Conservation (phyloP, 2,329 filamentous ascomycete species). For the Trichoderma lentiforme region DNA sequence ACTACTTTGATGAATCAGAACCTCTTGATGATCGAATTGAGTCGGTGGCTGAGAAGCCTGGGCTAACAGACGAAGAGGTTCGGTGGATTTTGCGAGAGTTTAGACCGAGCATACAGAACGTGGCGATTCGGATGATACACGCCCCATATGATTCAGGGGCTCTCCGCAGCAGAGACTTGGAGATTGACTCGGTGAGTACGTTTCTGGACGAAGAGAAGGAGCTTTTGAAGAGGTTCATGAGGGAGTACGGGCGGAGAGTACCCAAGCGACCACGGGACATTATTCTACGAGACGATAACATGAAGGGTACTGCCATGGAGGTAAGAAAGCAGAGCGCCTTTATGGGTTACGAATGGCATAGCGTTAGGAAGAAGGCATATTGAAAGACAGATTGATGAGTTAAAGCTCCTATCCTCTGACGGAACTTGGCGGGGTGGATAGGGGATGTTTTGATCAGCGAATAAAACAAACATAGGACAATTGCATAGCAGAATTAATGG, state of each 20-base stretch:
- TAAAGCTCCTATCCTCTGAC: neutral
- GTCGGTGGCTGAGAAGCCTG: slow-evolving; percentile 38
- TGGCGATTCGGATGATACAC: slow-evolving; percentile 45
- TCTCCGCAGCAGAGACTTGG: slow-evolving; percentile 47
- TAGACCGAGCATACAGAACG: slow-evolving; percentile 39
- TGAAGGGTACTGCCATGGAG: slow-evolving; percentile 67
- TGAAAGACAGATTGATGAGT: slow-evolving; percentile 14
- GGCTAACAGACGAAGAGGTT: slow-evolving; percentile 32
- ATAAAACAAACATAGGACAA: neutral
- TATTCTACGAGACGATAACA: slow-evolving; percentile 68
- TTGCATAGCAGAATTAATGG: neutral
- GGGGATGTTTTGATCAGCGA: neutral
- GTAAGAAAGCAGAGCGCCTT: slow-evolving; percentile 81
- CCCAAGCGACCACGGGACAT: slow-evolving; percentile 81
- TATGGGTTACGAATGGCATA: slow-evolving; percentile 81
- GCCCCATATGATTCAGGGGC: slow-evolving; percentile 47
- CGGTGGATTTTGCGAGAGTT: slow-evolving; percentile 37
- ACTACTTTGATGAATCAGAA: slow-evolving; percentile 85
- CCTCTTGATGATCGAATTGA: slow-evolving; percentile 63
- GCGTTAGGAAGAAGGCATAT: slow-evolving; percentile 39
- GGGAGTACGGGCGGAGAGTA: slow-evolving; percentile 58
- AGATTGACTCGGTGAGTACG: slow-evolving; percentile 41
- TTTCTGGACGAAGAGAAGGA: slow-evolving; percentile 38
- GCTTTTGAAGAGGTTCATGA: slow-evolving; percentile 49
- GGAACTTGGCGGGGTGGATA: neutral